A percentile compares a stretch with the other conserved stretches of the same genome.
Conservation (phyloP, 116 monocot species). For the Dioscorea cayenensis region DNA sequence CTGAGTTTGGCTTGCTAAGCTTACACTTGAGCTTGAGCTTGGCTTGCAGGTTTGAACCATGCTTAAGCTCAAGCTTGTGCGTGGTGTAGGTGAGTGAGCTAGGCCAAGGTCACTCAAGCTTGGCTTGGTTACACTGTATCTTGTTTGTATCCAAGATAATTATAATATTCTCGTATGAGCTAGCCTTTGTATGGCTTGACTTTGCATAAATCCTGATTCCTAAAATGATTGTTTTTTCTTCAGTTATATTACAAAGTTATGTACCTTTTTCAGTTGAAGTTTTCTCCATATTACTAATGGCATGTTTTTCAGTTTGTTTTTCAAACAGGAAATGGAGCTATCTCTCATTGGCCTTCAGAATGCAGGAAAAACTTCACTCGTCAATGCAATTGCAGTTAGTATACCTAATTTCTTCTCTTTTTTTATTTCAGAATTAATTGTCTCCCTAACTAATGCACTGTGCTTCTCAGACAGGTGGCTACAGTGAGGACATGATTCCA, state of each 20-base stretch:
- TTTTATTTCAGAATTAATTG: neutral
- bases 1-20: too few species aligned
- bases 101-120: too few species aligned
- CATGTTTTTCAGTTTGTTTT: conserved; percentile 64
- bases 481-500: conserved; percentile 97
- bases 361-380: conserved; percentile 97
- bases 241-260: neutral
- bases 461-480: conserved; percentile 74
- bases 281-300: conserved; percentile 8
- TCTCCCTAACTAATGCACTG: conserved; percentile 6
- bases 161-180: too few species aligned
- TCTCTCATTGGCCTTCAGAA: conserved; percentile 95
- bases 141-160: too few species aligned
- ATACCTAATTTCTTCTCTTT: neutral
- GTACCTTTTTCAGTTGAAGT: neutral
- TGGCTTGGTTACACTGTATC: too few species aligned
- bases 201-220: neutral
- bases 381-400: conserved; percentile 92
- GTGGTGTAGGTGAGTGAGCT: too few species aligned
- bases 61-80: too few species aligned
- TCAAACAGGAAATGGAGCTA: conserved; percentile 97
- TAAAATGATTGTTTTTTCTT: neutral
- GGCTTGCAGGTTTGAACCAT: too few species aligned
- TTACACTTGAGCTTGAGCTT: too few species aligned
- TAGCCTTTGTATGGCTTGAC: neutral